Conservation (phyloP, 352 stramenopile species). For the Phytopythium kandeliae region DNA sequence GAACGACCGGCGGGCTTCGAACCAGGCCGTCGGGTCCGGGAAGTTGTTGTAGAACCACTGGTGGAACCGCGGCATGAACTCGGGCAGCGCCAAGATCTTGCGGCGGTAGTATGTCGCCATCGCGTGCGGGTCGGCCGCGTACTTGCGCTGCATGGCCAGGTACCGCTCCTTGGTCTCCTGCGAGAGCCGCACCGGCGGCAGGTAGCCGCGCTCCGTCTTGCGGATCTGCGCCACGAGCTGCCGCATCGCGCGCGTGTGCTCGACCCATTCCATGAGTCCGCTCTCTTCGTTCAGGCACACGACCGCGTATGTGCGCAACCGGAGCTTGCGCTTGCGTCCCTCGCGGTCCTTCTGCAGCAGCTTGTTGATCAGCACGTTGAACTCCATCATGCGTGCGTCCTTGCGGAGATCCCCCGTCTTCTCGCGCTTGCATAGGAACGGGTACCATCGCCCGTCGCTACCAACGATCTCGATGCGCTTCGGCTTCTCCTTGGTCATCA, state of each 20-base stretch:
- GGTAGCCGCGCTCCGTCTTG: constrained; percentile 81
- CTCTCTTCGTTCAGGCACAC: constrained; percentile 99
- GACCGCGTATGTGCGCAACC: constrained; percentile 98
- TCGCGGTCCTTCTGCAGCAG: constrained; percentile 92
- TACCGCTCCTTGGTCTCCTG: constrained; percentile 82
- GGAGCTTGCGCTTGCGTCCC: constrained; percentile 87
- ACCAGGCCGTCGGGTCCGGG: constrained; percentile 95
- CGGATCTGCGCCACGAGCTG: constrained; percentile 84
- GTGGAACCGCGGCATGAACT: constrained; percentile 95
- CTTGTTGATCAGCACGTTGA: constrained; percentile 99
- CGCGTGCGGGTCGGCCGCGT: constrained; percentile 67
- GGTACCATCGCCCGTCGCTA: constrained; percentile 68
- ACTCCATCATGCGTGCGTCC: constrained; percentile 99
- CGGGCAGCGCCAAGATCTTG: constrained; percentile 53
- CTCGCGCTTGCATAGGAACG: constrained; percentile 96
- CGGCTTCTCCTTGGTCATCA: constrained; percentile 98
- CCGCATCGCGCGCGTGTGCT: constrained; percentile 93
- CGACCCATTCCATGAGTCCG: constrained; percentile 99
- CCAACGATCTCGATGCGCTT: constrained; percentile 95
- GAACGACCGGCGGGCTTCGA: constrained; percentile 91
- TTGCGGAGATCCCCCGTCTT: constrained; percentile 99
- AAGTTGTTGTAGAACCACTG: constrained; percentile 99
- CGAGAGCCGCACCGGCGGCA: constrained; percentile 71
- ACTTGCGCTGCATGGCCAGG: constrained; percentile 89
- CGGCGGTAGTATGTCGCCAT: constrained; percentile 65